Evolutionary conservation across 2,329 filamentous ascomycete species (phyloP).

Genomic region (Fusarium beomiforme): DNA sequence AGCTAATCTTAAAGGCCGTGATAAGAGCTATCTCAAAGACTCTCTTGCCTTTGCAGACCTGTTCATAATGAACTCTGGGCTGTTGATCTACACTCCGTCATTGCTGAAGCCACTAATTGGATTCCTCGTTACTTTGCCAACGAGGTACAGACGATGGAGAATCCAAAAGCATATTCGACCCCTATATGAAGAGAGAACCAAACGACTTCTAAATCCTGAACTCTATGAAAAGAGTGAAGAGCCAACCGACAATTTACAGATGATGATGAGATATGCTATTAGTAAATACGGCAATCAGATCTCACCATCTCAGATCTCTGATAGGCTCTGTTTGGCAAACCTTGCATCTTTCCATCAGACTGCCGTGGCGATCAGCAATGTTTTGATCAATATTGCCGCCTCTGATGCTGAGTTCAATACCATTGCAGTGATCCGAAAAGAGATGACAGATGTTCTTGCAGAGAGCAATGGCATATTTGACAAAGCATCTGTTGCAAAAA

Average conservation of each 20-base stretch:
- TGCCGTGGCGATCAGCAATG: constrained; percentile 52
- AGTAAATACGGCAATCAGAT: constrained; percentile 32
- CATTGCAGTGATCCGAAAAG: constrained; percentile 49
- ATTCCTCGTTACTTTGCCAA: constrained; percentile 32
- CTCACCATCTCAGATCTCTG: constrained; percentile 42
- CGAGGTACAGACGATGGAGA: constrained; percentile 24
- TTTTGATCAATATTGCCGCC: constrained; percentile 50
- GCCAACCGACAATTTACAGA: constrained; percentile 24
- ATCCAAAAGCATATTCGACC: constrained; percentile 21
- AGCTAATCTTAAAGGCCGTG: constrained; percentile 33
- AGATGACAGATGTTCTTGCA: constrained; percentile 46
- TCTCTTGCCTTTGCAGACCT: constrained; percentile 45
- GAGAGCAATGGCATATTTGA: constrained; percentile 46
- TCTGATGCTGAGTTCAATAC: constrained; percentile 51
- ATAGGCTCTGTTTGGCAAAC: constrained; percentile 41
- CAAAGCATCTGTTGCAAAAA: constrained; percentile 48
- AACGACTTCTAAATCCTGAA: background rate
- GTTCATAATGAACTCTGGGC: constrained; percentile 47
- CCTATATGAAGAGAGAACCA: background rate
- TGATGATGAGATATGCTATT: constrained; percentile 34
- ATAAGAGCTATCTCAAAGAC: constrained; percentile 48
- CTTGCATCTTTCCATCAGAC: constrained; percentile 54
- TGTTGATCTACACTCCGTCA: constrained; percentile 44
- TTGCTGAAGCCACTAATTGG: constrained; percentile 48
- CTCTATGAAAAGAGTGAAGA: background rate